A percentile compares a stretch with the other conserved stretches of the same genome.
phyloP scores from a whole-genome alignment of 805 yeast species.

The Starmerella powellii region DNA sequence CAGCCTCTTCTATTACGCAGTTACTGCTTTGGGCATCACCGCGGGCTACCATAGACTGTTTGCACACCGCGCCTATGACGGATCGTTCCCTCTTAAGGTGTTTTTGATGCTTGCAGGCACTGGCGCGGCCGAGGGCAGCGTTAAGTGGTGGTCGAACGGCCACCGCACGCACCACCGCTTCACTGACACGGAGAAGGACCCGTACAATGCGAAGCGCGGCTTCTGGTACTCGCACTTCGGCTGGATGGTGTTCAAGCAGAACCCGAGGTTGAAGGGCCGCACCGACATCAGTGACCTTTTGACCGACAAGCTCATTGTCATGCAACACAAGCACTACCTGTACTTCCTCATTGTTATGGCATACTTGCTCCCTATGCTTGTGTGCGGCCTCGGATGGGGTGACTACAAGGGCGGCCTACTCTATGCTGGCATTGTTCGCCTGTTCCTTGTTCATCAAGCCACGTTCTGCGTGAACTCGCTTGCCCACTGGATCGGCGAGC shows the following conservation, averaged over 20 bases:
- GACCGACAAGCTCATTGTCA: constrained; percentile 41
- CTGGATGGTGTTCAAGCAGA: constrained; percentile 65
- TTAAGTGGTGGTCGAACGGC: constrained; percentile 65
- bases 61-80: constrained; percentile 49
- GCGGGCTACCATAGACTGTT: constrained; percentile 74
- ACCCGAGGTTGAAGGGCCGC: constrained; percentile 50
- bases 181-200: constrained; percentile 81
- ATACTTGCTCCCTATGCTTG: constrained; percentile 50
- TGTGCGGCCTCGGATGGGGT: constrained; percentile 58
- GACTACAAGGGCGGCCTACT: constrained; percentile 66
- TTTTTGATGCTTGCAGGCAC: constrained; percentile 51
- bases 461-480: constrained; percentile 67
- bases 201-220: constrained; percentile 73
- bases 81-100: constrained; percentile 36
- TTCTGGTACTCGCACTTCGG: constrained; percentile 76
- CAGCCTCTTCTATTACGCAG: constrained; percentile 42
- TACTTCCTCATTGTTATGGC: constrained; percentile 40
- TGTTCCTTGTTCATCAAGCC: constrained; percentile 65
- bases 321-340: constrained; percentile 66
- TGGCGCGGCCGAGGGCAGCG: constrained; percentile 65
- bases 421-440: constrained; percentile 66
- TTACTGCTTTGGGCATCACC: constrained; percentile 61
- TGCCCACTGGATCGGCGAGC: constrained; percentile 67
- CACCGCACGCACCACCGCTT: constrained; percentile 87
- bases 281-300: constrained; percentile 58